Percentiles rank a stretch among this genome's conserved stretches.
phyloP scores from a whole-genome alignment of 2,329 filamentous ascomycete genomes.

The Escovopsis sp. region DNA sequence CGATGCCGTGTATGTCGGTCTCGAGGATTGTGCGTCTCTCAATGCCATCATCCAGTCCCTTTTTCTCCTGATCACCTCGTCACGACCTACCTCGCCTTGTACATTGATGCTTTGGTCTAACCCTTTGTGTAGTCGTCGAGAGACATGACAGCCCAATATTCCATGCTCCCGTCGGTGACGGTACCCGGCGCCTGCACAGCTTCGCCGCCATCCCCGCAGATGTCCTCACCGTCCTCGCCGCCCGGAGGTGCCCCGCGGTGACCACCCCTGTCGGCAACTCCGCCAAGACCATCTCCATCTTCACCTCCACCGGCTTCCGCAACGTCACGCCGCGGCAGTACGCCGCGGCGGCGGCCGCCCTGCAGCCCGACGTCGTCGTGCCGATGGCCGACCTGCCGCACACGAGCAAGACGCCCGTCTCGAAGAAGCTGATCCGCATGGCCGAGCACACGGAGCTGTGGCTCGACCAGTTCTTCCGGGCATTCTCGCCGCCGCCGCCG shows the following conservation, averaged over 20 bases:
- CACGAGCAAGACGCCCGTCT: constrained; percentile 35
- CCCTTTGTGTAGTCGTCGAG: constrained; percentile 34
- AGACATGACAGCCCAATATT: constrained; percentile 34
- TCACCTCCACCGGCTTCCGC: constrained; percentile 77
- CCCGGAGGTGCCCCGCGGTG: constrained; percentile 65
- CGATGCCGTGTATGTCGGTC: constrained; percentile 58
- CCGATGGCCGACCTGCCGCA: constrained; percentile 56
- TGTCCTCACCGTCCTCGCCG: constrained; percentile 54
- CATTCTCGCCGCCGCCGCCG: constrained; percentile 8
- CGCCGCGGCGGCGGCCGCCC: constrained; percentile 41
- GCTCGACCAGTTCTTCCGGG: constrained; percentile 50
- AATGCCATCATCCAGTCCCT: neutral
- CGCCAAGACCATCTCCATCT: constrained; percentile 55
- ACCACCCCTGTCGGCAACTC: constrained; percentile 55
- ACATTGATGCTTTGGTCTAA: neutral
- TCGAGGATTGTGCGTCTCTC: constrained; percentile 73
- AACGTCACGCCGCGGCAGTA: constrained; percentile 56
- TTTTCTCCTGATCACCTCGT: no score
- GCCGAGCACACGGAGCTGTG: constrained; percentile 73
- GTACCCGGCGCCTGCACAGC: constrained; percentile 47
- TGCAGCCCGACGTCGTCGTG: constrained; percentile 69
- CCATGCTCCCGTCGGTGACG: constrained; percentile 19
- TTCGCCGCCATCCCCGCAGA: constrained; percentile 61
- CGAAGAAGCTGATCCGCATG: constrained; percentile 70
- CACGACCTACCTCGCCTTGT: no score